Base-by-base conservation (phyloP, 352 stramenopile genomes). In the Phytopythium vexans region DNA sequence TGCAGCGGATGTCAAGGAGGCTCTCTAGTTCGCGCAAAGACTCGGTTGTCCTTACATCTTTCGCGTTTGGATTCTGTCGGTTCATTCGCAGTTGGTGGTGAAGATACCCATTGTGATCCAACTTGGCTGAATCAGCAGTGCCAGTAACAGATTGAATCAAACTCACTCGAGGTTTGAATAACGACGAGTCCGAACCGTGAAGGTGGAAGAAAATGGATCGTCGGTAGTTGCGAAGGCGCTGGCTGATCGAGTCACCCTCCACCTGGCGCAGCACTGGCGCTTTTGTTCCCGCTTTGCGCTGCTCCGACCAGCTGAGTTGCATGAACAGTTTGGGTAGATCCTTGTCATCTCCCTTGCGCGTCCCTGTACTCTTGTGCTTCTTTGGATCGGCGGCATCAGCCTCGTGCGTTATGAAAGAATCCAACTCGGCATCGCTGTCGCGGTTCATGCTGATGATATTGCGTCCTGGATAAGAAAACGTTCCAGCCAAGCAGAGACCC, bases 181-280 rank as follows among this genome's bases (percentile, higher is more conserved):
- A 14, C 12, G 7, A 3, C 4, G 15, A 1, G 14, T 9, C 12
- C 67, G 16, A 52, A 88, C 82, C 64, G 41, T 91, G 79, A 51
- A 92, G 88, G 50, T 89, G 82, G 53, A 92, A 92, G 56, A 82
- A 82, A 33, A 90, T 83, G 27, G 82, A 86, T 49, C 77, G 70
- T 1, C 77, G 71, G 46, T 89, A 92, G 10, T 84, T 59, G 21
- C 71, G 72, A 42, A 92, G 66, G 9, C 82, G 72, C 37, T 90
- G 76, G 51, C 68, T 74, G 54, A 89, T 60, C 0, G 77, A 89
- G 52, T 92, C 77, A 42, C 80, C 77, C 52, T 89, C 78, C 16
- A 88, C 72, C 51, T 89, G 77, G 6, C 79, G 78, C 52, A 92
- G 56, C 16, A 86, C 75, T 12, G 78, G 76, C n/a, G 76, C 72